Percentiles rank a stretch among this genome's conserved stretches.
Conservation (phyloP, 1,284 basidiomycete genomes). For the Ustilago sp. region DNA sequence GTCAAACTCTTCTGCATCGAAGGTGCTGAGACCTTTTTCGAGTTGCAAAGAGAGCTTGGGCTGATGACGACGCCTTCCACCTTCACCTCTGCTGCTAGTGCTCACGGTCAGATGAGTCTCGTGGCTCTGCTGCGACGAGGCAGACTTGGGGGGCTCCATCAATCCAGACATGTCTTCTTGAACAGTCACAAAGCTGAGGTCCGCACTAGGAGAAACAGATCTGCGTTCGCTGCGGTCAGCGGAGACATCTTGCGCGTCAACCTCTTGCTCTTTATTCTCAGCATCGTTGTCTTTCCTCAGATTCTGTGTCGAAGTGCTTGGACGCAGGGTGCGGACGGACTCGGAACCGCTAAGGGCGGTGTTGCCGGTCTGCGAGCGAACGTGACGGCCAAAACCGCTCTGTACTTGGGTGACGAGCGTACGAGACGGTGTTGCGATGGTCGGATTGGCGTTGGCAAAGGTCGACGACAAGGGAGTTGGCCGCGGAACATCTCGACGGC, state of each 20-base stretch:
- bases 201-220: constrained; percentile 30
- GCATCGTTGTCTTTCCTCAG: constrained; percentile 23
- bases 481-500: constrained; percentile 28
- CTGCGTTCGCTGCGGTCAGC: constrained; percentile 32
- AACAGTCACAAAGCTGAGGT: constrained; percentile 39
- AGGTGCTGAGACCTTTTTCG: constrained; percentile 61
- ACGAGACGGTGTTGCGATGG: constrained; percentile 29
- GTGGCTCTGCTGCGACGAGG: constrained; percentile 45
- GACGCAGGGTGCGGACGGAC: constrained; percentile 54
- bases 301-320: constrained; percentile 56
- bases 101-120: constrained; percentile 37
- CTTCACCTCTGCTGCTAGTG: constrained; percentile 41
- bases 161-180: constrained; percentile 25
- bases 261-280: constrained; percentile 2
- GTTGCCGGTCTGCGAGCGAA: constrained; percentile 43
- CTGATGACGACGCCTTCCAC: constrained; percentile 43
- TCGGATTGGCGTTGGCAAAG: constrained; percentile 11
- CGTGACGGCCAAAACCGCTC: constrained; percentile 48
- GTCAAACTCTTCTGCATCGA: constrained; percentile 59
- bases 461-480: constrained; percentile 20
- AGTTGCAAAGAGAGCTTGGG: constrained; percentile 59
- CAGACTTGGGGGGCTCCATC: constrained; percentile 34
- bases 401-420: constrained; percentile 47
- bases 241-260: constrained; percentile 1
- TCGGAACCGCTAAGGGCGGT: constrained; percentile 37